Conservation (phyloP, 768 basidiomycete genomes). For the Suillus plorans region DNA sequence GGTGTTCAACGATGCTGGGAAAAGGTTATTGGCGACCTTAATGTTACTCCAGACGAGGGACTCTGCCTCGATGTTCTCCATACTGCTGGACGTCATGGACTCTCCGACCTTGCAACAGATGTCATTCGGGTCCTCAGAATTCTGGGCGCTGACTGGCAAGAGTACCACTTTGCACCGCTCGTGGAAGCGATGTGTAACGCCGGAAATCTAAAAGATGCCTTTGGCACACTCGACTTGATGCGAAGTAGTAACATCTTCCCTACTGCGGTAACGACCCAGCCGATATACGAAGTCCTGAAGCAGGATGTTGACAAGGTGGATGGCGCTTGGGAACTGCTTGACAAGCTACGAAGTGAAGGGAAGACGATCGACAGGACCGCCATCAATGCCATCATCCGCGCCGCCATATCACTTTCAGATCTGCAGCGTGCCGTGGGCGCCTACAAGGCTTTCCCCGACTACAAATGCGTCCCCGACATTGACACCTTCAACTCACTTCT, state of each 20-base stretch:
- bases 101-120: slow-evolving; percentile 65
- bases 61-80: slow-evolving; percentile 66
- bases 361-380: slow-evolving; percentile 53
- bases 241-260: slow-evolving; percentile 52
- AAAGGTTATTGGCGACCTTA: slow-evolving; percentile 49
- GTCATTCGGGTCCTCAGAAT: slow-evolving; percentile 57
- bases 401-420: slow-evolving; percentile 59
- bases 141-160: slow-evolving; percentile 50
- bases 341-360: slow-evolving; percentile 55
- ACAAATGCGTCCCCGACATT: slow-evolving; percentile 54
- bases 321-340: slow-evolving; percentile 59
- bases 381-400: slow-evolving; percentile 68
- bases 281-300: slow-evolving; percentile 51
- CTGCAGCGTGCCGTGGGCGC: slow-evolving; percentile 75
- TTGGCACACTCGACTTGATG: slow-evolving; percentile 61
- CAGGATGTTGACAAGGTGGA: slow-evolving; percentile 56
- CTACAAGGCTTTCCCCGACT: slow-evolving; percentile 63
- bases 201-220: slow-evolving; percentile 59
- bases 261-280: slow-evolving; percentile 47
- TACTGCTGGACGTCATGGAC: slow-evolving; percentile 72
- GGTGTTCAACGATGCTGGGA: slow-evolving; percentile 68
- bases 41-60: slow-evolving; percentile 71
- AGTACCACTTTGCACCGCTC: slow-evolving; percentile 77
- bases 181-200: slow-evolving; percentile 70
- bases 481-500: slow-evolving; percentile 72